Evolutionary conservation across 257 asterid genomes (phyloP), one percentile per base, ranked within the genome.

Genomic region (Solanum neorickii): DNA sequence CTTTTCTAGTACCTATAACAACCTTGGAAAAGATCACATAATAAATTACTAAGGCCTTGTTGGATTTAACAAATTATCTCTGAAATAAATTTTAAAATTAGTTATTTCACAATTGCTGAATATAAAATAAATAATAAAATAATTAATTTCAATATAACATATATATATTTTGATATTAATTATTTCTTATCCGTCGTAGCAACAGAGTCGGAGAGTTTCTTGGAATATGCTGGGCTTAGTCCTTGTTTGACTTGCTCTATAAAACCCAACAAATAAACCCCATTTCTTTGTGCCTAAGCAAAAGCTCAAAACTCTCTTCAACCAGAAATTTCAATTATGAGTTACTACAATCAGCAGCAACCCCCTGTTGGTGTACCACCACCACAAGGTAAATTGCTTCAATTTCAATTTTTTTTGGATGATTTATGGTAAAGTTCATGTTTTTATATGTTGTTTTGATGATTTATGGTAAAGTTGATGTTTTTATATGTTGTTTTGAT

Each of bases 291-390:
- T 78, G 44, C 3, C 12, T 80, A 80, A 47, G 65, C 16, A 25
- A 47, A 77, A 15, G 18, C 25, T 16, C n/a, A 47, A 27, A 37
- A 37, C 47, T 25, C 16, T 46, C 52, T 78, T 60, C 27, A 46
- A 31, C 9, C 3, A 18, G 37, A 31, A 42, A 12, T 76, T 76
- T 68, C 87, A 73, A 91, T 70, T 83, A 94, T 94, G 98, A 93
- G 96, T 90, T 94, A 94, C 86, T 94, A 94, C 93, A 91, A 93
- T 88, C 96, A 92, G 82, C 90, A 90, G 84, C 94, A 92, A 6
- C 91, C 94, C 65, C 95, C 96, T 25, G 96, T 94, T 77, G 95
- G 94, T 68, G 96, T 92, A 18, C 96, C 98, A 39, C 98, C 98
- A 8, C 92, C 98, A 20, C 98, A 94, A 93, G 98, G 98, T 84